Conservation (phyloP, 257 asterid species). For the Forsythia suspensa region DNA sequence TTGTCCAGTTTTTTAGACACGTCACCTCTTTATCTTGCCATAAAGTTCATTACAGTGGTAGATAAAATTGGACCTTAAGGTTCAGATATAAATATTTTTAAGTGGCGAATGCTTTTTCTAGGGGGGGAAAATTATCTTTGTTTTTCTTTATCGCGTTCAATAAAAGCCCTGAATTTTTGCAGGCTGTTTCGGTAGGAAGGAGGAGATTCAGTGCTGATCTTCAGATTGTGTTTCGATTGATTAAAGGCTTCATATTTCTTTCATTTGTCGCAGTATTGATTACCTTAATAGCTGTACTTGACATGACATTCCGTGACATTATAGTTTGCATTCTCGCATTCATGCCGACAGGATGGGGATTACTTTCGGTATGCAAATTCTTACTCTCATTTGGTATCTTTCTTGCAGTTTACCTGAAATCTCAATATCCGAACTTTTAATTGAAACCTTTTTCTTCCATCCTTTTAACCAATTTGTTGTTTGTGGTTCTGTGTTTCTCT, state of each 20-base stretch:
- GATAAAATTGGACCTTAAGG: not conserved
- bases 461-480: not conserved
- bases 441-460: not conserved
- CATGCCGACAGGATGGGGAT: conserved; percentile 99
- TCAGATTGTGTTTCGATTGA: conserved; percentile 80
- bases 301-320: conserved; percentile 75
- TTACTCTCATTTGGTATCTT: not conserved
- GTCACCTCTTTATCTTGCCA: not conserved
- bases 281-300: conserved; percentile 54
- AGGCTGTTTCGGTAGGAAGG: conserved; percentile 76
- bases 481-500: not conserved
- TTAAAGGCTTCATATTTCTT: conserved; percentile 68
- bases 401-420: not conserved
- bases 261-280: conserved; percentile 59
- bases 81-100: not conserved
- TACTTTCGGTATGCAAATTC: conserved; percentile 64
- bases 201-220: conserved; percentile 73
- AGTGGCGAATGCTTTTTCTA: not conserved
- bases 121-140: not conserved
- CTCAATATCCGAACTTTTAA: too few relatives aligned
- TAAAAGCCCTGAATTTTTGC: conserved; percentile 23
- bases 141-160: not conserved
- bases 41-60: too few relatives aligned
- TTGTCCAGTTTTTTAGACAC: not conserved
- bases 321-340: conserved; percentile 86